Evolutionary conservation across 257 asterid genomes (phyloP), one percentile per base, ranked within the genome.

Genomic region (Rubia yunnanensis): DNA sequence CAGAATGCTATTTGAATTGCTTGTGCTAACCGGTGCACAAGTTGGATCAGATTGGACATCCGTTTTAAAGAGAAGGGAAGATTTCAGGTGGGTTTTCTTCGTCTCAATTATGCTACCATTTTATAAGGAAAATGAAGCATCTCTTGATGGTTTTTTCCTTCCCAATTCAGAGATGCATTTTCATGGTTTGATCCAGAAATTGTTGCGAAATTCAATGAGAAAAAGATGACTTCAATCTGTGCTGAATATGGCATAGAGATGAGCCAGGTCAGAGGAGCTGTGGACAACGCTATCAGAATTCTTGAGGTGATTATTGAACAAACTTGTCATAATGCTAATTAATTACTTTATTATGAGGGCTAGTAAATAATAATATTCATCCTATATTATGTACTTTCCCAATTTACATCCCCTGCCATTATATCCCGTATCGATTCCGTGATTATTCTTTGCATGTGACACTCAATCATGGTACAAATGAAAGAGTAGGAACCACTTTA

Each of bases 41-140:
- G 85, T 89, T 36, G 96, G 96, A 76, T 89, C 95, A 48, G 95
- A 86, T 39, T 86, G 96, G 96, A 79, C 84, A 66, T 76, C 87
- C 1, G 96, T 89, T 18, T 63, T 89, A 75, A 83, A 78, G 80
- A 86, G 46, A 73, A 76, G 95, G 80, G 74, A 81, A 66, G 82
- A 81, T 57, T 80, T 75, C 74, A 76, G 86, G 86, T 81, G 75
- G 58, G 63, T 27, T 52, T 50, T 20, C 6, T 50, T 50, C 9
- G 11, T 50, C 22, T 18, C 55, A 49, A n/a, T 49, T 17, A 17
- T 5, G 55, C 55, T n/a, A 10, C 2, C 28, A 53, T 39, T 4
- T 68, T 28, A 49, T 50, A 24, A 32, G 62, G 9, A 53, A 55
- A 5, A 32, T 4, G n/a, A 26, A 10, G 8, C 3, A 5, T 8